These are phyloP conservation scores for Talaromyces marneffei DNA, from an alignment of 2,329 filamentous ascomycete genomes.

Conservation along the genomic window DNA sequence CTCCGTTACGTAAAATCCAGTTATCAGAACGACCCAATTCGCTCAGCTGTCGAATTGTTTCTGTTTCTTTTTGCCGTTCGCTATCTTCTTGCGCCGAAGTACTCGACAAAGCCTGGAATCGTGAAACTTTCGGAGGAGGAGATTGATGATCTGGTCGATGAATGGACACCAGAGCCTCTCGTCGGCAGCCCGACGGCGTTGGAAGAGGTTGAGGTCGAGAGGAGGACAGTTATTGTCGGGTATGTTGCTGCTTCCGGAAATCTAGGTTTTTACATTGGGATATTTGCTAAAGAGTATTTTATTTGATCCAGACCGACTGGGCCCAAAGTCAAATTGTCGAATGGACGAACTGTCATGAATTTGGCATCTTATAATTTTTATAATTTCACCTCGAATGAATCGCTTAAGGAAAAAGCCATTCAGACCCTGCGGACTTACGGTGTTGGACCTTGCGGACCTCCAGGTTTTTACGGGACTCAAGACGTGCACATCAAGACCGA, in stretches of 20 bases:
- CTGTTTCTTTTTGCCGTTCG: constrained; percentile 92
- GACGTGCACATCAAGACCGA: constrained; percentile 98
- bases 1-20: constrained; percentile 93
- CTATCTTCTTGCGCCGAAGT: constrained; percentile 85
- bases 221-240: constrained; percentile 81
- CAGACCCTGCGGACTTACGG: constrained; percentile 91
- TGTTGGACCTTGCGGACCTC: constrained; percentile 92
- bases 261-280: background rate
- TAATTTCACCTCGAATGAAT: constrained; percentile 90
- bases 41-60: constrained; percentile 87
- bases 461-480: constrained; percentile 96
- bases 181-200: constrained; percentile 67
- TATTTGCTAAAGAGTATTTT: background rate
- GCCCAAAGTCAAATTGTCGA: constrained; percentile 81
- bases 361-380: constrained; percentile 96
- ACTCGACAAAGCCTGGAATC: constrained; percentile 86
- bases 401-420: constrained; percentile 90
- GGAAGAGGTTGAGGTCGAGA: constrained; percentile 79
- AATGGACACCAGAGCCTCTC: constrained; percentile 92
- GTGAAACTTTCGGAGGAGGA: constrained; percentile 90
- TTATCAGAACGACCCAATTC: constrained; percentile 94
- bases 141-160: constrained; percentile 92
- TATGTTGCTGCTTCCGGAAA: constrained; percentile 37
- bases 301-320: constrained; percentile 63
- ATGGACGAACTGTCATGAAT: constrained; percentile 85